Conservation (phyloP, 78 protist genomes). For the Dictyostelium firmibasis region DNA sequence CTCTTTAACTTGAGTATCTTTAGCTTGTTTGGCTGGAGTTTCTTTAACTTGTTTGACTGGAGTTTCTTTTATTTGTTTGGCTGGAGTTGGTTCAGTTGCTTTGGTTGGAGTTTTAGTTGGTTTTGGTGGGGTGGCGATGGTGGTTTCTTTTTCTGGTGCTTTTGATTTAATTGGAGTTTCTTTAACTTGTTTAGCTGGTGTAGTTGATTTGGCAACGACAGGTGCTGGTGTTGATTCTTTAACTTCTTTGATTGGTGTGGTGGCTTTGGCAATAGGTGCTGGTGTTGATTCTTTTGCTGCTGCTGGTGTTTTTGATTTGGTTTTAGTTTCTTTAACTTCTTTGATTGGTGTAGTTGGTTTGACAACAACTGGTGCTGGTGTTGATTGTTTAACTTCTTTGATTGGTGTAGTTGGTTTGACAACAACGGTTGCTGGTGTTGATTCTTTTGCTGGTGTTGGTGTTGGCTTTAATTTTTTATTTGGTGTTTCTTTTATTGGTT, state of each 20-base stretch:
- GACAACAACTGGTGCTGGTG: background rate
- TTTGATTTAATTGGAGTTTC: background rate
- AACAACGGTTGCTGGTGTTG: background rate
- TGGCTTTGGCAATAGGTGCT: background rate
- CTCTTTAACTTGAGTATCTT: background rate
- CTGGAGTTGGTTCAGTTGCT: background rate
- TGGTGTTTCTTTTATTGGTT: background rate
- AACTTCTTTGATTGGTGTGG: background rate
- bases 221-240: background rate
- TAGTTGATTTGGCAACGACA: background rate
- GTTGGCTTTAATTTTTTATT: background rate
- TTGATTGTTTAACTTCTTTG: background rate
- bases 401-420: background rate
- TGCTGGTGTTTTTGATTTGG: background rate
- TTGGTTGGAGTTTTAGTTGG: background rate
- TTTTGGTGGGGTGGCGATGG: background rate
- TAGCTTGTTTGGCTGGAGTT: background rate
- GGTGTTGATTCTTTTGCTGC: background rate
- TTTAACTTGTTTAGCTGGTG: background rate
- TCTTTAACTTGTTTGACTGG: background rate
- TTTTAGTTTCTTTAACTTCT: background rate
- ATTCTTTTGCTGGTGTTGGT: background rate
- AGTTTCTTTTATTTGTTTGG: background rate
- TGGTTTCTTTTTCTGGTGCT: background rate
- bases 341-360: background rate